A percentile compares a stretch with the other conserved stretches of the same genome.
Evolutionary conservation across 2,329 filamentous ascomycete genomes (phyloP).

Genomic region (Periconia sp.): DNA sequence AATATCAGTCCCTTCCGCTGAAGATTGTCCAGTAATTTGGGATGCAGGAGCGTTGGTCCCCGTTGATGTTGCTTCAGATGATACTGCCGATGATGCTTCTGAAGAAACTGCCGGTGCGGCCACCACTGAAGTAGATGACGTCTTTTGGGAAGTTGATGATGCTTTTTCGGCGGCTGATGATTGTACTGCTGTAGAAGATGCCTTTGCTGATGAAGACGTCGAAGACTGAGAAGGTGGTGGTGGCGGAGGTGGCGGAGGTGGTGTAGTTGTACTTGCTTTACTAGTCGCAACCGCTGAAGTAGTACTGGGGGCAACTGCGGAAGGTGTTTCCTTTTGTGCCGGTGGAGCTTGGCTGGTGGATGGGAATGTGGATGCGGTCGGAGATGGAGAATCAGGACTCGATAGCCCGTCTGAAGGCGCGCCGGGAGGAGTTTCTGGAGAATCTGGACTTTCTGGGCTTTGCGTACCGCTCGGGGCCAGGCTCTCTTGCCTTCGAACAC

Average conservation of each 20-base stretch:
- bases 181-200: neutral
- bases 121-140: neutral
- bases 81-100: neutral
- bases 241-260: constrained; percentile 8
- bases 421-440: constrained; percentile 4
- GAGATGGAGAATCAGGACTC: constrained; percentile 3
- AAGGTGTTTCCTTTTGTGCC: neutral
- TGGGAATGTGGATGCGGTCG: neutral
- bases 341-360: neutral
- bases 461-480: no score
- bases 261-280: neutral
- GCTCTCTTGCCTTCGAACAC: constrained; percentile 27
- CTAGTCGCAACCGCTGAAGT: neutral
- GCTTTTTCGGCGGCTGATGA: neutral
- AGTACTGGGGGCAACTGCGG: neutral
- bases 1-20: neutral
- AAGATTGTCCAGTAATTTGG: neutral
- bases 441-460: constrained; percentile 27
- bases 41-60: neutral
- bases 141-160: neutral
- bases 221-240: constrained; percentile 3
- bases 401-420: neutral
- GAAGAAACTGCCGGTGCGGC: neutral
- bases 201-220: neutral
- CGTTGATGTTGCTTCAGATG: neutral